Evolutionary conservation across 2,329 filamentous ascomycete species (phyloP), one percentile per base, ranked within the genome.

Genomic region (Stemphylium lycopersici): DNA sequence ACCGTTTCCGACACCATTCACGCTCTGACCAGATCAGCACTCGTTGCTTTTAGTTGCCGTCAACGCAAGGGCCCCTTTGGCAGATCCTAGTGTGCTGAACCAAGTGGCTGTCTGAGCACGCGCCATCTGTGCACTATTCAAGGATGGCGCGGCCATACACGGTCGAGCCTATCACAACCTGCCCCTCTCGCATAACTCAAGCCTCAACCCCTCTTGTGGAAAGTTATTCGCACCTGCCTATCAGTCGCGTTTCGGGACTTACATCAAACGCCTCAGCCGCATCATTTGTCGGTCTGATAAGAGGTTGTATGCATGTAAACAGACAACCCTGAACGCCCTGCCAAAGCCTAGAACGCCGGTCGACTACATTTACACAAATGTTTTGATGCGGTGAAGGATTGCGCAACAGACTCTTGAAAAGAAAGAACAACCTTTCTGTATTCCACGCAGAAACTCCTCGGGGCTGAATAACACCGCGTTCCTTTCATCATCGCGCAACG

Each of bases 11-110:
- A 55, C 53, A 48, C 42, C 42, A 48, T 40, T 56, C 49, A 38
- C 47, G 51, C 48, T 46, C 40, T 55, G 48, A 54, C 53, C 63
- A 42, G 59, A 61, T 62, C 55, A 60, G 53, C 57, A 44, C 51
- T 61, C 48, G 58, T 48, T 55, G 51, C 50, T 55, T 62, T 54
- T 61, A 60, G 61, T 44, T 56, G 39, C 54, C 56, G 55, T 55
- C 55, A 38, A n/a, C 43, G 61, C 61, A 63, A 49, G 62, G 64
- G 31, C 47, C 52, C 52, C 55, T 58, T 58, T 58, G 56, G 56
- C 55, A 55, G 55, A 63, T 63, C 58, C 52, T 52, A 37, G 43
- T 43, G 52, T 46, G 52, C 53, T 56, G 52, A 54, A 54, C 52
- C 58, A 49, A 55, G 56, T 61, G 50, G 52, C 58, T 61, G 24